Base-by-base conservation (phyloP, 805 yeast species). In the Lachancea sp. region DNA sequence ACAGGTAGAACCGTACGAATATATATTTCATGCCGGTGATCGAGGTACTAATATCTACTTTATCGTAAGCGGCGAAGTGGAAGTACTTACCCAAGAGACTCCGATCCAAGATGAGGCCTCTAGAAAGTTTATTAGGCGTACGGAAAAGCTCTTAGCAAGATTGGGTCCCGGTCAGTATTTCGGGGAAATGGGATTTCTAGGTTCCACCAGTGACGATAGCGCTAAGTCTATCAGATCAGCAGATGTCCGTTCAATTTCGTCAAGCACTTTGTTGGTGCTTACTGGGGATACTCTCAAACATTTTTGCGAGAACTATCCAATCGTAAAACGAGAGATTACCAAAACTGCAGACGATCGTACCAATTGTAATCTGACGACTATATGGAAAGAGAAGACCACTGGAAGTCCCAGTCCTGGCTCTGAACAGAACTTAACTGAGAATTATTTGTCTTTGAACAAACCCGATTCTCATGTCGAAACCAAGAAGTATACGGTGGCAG, bases 101-200 rank as follows among this genome's bases (percentile, higher is more conserved):
- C 29, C 40, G 76, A 65, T 34, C 19, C 9, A 33, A 17, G 18
- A n/a, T 13, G 8, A 11, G 12, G 60, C 64, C 2, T 51, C 63
- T 32, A 49, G 59, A 42, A 48, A 46, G 25, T 52, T 58, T n/a
- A 8, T 26, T 3, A 37, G 18, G 9, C 18, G 19, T 8, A 45
- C 47, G 21, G 48, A 45, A 15, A 34, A 38, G 11, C 30, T 41
- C 2, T 55, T 77, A 28, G 87, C 84, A 3, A 68, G 85, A 42
- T 61, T 83, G 19, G 70, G 75, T 2, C 60, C 75, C 12, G 85
- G 83, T 16, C 71, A 78, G 24, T 81, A 79, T 59, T 81, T 83
- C 61, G 92, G 92, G 17, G 90, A 82, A 57, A 78, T 82, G 80
- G 74, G 85, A 0, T 83, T 82, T 49, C 59, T 83, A 30, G 64